A percentile compares a stretch with the other conserved stretches of the same genome.
phyloP scores from a whole-genome alignment of 495 filamentous ascomycete genomes.

The Hypomontagnella monticulosa region DNA sequence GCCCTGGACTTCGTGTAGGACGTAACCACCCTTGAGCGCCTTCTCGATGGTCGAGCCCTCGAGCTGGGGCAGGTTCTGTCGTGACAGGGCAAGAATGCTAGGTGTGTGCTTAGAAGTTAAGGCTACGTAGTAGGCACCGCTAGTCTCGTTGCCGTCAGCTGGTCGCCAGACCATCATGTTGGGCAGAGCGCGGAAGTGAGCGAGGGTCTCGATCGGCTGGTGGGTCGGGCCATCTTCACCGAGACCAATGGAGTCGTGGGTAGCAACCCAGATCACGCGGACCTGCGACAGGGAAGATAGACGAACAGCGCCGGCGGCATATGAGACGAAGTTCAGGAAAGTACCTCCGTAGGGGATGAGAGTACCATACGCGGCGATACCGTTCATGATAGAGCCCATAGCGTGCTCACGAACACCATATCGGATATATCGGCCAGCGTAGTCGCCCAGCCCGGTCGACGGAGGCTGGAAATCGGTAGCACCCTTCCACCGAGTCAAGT shows the following conservation, averaged over 20 bases:
- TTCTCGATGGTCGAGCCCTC: constrained; percentile 88
- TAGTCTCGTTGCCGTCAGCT: constrained; percentile 98
- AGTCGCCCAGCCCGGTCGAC: constrained; percentile 82
- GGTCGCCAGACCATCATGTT: constrained; percentile 99
- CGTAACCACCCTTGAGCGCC: constrained; percentile 94
- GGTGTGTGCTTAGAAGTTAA: constrained; percentile 92
- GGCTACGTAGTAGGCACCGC: constrained; percentile 95
- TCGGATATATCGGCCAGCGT: constrained; percentile 90
- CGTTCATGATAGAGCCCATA: constrained; percentile 99
- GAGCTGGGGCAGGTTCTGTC: constrained; percentile 98
- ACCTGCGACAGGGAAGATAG: constrained; percentile 91
- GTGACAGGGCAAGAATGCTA: constrained; percentile 90
- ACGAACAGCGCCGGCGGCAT: constrained; percentile 94
- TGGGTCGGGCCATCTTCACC: constrained; percentile 99
- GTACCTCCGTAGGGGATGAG: constrained; percentile 93
- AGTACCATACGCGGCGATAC: constrained; percentile 93
- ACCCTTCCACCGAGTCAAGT: constrained; percentile 98
- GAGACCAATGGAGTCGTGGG: constrained; percentile 99
- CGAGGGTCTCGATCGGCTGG: constrained; percentile 99
- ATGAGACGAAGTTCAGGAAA: constrained; percentile 99
- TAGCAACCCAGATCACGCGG: constrained; percentile 95
- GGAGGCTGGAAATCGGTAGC: constrained; percentile 98
- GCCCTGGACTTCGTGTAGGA: constrained; percentile 81
- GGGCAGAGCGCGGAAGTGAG: constrained; percentile 98
- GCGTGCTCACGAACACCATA: constrained; percentile 97